Base-by-base conservation (phyloP, 768 basidiomycete genomes). In the Lentinula guzmanii region DNA sequence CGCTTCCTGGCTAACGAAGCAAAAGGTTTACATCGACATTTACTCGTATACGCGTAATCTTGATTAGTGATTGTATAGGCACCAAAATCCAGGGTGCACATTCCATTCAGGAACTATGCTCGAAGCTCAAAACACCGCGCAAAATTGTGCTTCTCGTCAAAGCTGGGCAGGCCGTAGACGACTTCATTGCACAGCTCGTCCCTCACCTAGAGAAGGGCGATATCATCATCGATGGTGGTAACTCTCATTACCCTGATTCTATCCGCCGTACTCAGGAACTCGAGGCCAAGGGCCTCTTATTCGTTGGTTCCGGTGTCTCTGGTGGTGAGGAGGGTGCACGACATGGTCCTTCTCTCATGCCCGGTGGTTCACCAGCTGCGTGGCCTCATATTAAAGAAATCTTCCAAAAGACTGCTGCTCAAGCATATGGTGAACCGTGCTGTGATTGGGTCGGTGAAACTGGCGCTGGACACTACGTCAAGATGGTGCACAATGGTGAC, bases 361-460 rank as follows among this genome's bases (percentile, higher is more conserved):
- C 97, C 63, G 97, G 97, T 80, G 97, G 97, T 69, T 93, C 91
- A 43, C 70, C 86, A 55, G 90, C 86, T 65, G 97, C 97, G 35
- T 99, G 97, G 97, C 93, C 94, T 28, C 82, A 83, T 66, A 98
- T 99, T 79, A 95, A 98, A 82, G 85, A 93, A 64, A 98, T 99
- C 70, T 99, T 99, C 89, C 97, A 99, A 79, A 92, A 92, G 75
- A 90, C 96, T 55, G 86, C 97, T 65, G 97, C 97, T 62, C 94
- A 98, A 73, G 92, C 90, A 64, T 82, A 93, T 59, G 94, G 94
- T 64, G 92, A 93, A 68, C 97, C 97, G 35, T 99, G 97, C 82
- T 98, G 96, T 74, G 97, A 99, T 79, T 99, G 97, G 97, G 96
- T 99, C 68, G 97, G 97, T 51, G 91, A 95, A 76, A 89, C 87